A percentile compares a stretch with the other conserved stretches of the same genome.
These are phyloP conservation scores for Phytophthora agathidicida DNA, from an alignment of 352 stramenopile genomes.

Conservation along the genomic window DNA sequence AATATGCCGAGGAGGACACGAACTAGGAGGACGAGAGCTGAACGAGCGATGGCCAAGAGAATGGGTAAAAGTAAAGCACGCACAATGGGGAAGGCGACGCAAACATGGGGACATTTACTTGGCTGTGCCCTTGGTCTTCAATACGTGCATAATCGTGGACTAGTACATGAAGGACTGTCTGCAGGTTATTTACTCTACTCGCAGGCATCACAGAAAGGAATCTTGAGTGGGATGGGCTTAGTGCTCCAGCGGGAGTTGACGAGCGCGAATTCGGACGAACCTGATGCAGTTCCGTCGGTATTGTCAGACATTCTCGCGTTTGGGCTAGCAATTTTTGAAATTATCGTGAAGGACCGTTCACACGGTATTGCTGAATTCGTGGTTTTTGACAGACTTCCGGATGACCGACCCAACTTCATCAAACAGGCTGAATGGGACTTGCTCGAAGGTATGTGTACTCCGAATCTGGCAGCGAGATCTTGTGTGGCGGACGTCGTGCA, in stretches of 20 bases:
- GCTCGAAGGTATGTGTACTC: conserved; percentile 11
- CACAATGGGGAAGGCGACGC: neutral
- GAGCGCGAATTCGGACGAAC: neutral
- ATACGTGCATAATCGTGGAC: conserved; percentile 17
- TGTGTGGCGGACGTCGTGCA: conserved; percentile 10
- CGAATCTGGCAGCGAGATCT: conserved; percentile 1
- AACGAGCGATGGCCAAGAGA: neutral
- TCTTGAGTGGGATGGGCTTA: conserved; percentile 21
- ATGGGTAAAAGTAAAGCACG: conserved; percentile 1
- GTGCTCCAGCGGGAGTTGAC: neutral
- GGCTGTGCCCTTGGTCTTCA: conserved; percentile 15
- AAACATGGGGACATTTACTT: conserved; percentile 12
- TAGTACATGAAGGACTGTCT: conserved; percentile 17
- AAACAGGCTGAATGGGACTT: conserved; percentile 12
- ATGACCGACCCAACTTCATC: conserved; percentile 6
- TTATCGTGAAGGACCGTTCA: conserved; percentile 2
- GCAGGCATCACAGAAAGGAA: conserved; percentile 9
- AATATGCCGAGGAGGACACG: conserved; percentile 3
- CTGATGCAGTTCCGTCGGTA: neutral
- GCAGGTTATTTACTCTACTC: conserved; percentile 7
- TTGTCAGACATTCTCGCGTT: conserved; percentile 14
- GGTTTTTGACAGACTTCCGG: neutral
- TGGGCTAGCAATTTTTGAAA: conserved; percentile 12
- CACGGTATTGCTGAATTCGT: neutral
- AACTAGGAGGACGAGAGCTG: neutral